Base-by-base conservation (phyloP, 1,284 basidiomycete genomes). In the Microbotryum lychnidis-dioicae region DNA sequence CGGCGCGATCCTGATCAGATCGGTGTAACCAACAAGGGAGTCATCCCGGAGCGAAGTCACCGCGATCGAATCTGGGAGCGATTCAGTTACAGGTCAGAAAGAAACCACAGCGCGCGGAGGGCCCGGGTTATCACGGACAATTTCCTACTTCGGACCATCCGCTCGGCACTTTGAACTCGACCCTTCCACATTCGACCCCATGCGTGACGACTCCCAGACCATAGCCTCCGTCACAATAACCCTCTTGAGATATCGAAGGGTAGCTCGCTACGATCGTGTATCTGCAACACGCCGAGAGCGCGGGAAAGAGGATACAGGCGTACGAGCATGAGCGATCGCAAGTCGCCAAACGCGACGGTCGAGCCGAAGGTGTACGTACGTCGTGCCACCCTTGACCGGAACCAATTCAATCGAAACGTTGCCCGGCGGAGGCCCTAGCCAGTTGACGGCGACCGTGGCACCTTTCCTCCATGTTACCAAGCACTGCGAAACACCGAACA, bases 371-470 rank as follows among this genome's bases (percentile, higher is more conserved):
- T 42, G 37, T 18, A 42, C 37, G 4, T 42, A 42, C 37, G 37
- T 42, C 37, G 37, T 42, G 37, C 37, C 37, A 42, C 14, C 16
- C 12, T 42, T 16, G 37, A 42, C 37, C 5, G 37, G 37, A 18
- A 42, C 37, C 45, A 69, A 57, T 48, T 57, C 46, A 50, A 69
- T 62, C 6, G 59, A 53, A 18, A 69, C 68, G 52, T 67, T 51
- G 21, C 68, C 68, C 25, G 54, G 10, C 2, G 61, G 62, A 20
- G 67, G 68, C 27, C 56, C 55, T 55, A 69, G 54, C 68, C 68
- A 69, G 58, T 69, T 69, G 44, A 69, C 65, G n/a, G 57, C 60
- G 31, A 62, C 60, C 5, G 47, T 5, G 20, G 62, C 58, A n/a
- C 68, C 65, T 44, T 67, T 49, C 4, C 58, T 48, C 68, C 68